phyloP scores from a whole-genome alignment of 192 early-diverging fungal species.

The Entrophospora sp. region DNA sequence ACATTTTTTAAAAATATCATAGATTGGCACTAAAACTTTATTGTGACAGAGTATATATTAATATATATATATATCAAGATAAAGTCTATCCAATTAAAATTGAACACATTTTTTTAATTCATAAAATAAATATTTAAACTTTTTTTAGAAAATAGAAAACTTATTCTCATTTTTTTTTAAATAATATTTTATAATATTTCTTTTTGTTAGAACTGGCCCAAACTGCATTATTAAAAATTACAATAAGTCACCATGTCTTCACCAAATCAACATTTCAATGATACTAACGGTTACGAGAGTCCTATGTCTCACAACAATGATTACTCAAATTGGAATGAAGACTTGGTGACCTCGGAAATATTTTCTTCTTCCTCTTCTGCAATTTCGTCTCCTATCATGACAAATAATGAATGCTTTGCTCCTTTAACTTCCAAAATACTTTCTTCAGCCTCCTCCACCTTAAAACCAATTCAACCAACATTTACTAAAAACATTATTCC shows the following conservation, averaged over 20 bases:
- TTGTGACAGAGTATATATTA: no score
- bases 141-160: not conserved
- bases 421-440: not conserved
- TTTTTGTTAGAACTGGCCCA: constrained; percentile 1
- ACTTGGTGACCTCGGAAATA: not conserved
- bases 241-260: constrained; percentile 11
- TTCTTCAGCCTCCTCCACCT: no score
- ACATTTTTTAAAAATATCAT: no score
- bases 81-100: not conserved
- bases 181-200: no score
- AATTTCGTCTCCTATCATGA: not conserved
- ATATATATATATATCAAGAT: not conserved
- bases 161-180: not conserved
- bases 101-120: not conserved
- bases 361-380: not conserved
- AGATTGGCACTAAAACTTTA: no score
- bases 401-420: not conserved
- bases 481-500: not conserved
- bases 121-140: not conserved
- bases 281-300: no score
- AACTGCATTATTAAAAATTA: not conserved
- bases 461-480: not conserved
- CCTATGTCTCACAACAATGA: not conserved
- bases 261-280: no score
- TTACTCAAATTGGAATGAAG: not conserved